phyloP scores from a whole-genome alignment of 2,329 filamentous ascomycete genomes.

The Aspergillus amoenus region DNA sequence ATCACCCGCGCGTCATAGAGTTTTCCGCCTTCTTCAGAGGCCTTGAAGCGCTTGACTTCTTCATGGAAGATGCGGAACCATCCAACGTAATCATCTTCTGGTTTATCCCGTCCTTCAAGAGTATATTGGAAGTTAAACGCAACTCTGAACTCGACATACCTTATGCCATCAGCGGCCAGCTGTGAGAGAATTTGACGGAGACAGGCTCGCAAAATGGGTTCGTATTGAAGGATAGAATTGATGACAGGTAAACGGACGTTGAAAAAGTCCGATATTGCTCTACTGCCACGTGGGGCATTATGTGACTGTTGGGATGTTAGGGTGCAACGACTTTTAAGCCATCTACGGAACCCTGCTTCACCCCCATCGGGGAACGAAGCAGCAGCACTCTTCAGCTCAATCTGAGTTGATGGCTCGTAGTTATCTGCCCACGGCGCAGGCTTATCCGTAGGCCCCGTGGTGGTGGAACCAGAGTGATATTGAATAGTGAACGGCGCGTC shows the following conservation, averaged over 20 bases:
- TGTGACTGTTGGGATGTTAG: constrained; percentile 71
- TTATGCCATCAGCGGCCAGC: constrained; percentile 77
- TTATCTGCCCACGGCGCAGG: constrained; percentile 63
- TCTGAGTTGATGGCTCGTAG: constrained; percentile 60
- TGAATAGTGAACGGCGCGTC: constrained; percentile 62
- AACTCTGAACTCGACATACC: constrained; percentile 78
- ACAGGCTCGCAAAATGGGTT: constrained; percentile 81
- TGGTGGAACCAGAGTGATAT: constrained; percentile 52
- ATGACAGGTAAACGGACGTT: constrained; percentile 70
- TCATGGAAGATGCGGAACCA: constrained; percentile 74
- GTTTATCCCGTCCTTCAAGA: constrained; percentile 60
- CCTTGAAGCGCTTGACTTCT: constrained; percentile 74
- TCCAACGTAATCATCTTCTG: constrained; percentile 66
- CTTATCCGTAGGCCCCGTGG: constrained; percentile 43
- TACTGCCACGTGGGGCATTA: constrained; percentile 77
- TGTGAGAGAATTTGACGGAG: constrained; percentile 69
- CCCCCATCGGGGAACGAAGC: constrained; percentile 73
- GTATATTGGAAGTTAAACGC: constrained; percentile 73
- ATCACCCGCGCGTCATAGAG: constrained; percentile 88
- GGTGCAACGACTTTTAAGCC: constrained; percentile 71
- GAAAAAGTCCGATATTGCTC: constrained; percentile 80
- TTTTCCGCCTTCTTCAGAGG: constrained; percentile 64
- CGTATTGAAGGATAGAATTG: constrained; percentile 77
- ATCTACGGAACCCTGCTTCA: constrained; percentile 68
- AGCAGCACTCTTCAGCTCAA: constrained; percentile 64